A percentile compares a stretch with the other conserved stretches of the same genome.
Conservation (phyloP, 768 basidiomycete genomes). For the Tylopilus cervinicoccineus region DNA sequence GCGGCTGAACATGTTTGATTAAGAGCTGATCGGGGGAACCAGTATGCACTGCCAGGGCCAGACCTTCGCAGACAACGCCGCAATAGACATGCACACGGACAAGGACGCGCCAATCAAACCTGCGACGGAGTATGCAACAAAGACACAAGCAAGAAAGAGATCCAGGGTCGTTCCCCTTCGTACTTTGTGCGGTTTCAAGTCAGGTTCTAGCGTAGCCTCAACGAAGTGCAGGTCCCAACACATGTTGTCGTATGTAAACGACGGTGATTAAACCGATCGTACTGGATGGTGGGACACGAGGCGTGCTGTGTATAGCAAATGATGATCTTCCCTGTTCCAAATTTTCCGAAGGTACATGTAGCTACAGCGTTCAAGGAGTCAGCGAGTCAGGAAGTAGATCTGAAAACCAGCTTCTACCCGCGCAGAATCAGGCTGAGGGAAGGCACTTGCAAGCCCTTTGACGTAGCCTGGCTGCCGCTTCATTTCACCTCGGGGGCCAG, state of each 20-base stretch:
- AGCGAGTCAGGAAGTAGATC: too few relatives aligned
- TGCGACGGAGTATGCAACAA: neutral
- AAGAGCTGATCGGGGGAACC: neutral
- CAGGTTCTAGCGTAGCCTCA: neutral
- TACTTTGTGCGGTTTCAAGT: neutral
- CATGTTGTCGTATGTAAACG: constrained; percentile 1
- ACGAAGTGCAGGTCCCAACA: neutral
- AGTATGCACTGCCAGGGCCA: neutral
- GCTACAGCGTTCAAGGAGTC: too few relatives aligned
- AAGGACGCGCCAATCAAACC: neutral
- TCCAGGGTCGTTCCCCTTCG: neutral
- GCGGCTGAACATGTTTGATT: neutral
- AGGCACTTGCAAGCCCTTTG: too few relatives aligned
- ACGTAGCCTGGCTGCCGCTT: too few relatives aligned
- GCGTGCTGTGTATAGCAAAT: neutral
- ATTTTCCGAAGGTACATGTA: too few relatives aligned
- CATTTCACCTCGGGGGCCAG: too few relatives aligned
- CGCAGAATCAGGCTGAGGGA: too few relatives aligned
- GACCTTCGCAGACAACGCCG: too few relatives aligned
- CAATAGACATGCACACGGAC: neutral
- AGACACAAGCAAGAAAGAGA: too few relatives aligned
- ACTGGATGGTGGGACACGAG: constrained; percentile 15
- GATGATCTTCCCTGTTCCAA: constrained; percentile 6
- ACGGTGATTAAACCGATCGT: constrained; percentile 12
- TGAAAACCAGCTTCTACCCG: too few relatives aligned